Base-by-base conservation (phyloP, 352 stramenopile genomes). In the Globisporangium camurandrum region DNA sequence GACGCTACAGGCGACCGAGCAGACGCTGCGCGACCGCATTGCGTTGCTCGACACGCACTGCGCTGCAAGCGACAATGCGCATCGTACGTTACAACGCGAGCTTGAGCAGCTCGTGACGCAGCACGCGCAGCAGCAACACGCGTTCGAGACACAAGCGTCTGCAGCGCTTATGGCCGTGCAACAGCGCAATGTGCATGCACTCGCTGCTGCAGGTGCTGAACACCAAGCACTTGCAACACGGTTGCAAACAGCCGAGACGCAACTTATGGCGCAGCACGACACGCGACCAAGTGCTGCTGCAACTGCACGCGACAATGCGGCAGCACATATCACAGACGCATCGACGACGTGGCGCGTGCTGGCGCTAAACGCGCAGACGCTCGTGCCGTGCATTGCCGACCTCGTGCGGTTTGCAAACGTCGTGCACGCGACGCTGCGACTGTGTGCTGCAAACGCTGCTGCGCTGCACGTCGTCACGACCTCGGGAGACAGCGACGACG, bases 361-460 rank as follows among this genome's bases (percentile, higher is more conserved):
- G 4, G 33, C 33, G 9, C 8, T 28, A 51, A 22, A 22, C 37
- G 16, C 34, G 42, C 28, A 40, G n/a, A n/a, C n/a, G n/a, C n/a
- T n/a, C n/a, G n/a, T n/a, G n/a, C 41, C 24, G 3, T 44, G 41
- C 16, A 53, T 72, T 8, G 16, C 49, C 3, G 26, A 46, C 0
- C 30, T 60, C 20, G 51, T 84, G 16, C 52, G 45, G 5, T 55
- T 79, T 10, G 34, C 70, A 1, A 46, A 50, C 10, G 50, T 60
- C 24, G 12, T 84, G 26, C 49, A 65, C 24, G 59, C 59, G 1
- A 58, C 62, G 1, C 45, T 86, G 10, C 44, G 36, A 22, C 41
- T 75, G 3, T 86, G 71, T n/a, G 59, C 53, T 34, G 46, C 47
- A 19, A 78, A 84, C 26, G 40, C 54, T 0, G 39, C 55, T n/a